Evolutionary conservation across 148 eudicot species (phyloP).

Genomic region (Salicornia ramosissima): DNA sequence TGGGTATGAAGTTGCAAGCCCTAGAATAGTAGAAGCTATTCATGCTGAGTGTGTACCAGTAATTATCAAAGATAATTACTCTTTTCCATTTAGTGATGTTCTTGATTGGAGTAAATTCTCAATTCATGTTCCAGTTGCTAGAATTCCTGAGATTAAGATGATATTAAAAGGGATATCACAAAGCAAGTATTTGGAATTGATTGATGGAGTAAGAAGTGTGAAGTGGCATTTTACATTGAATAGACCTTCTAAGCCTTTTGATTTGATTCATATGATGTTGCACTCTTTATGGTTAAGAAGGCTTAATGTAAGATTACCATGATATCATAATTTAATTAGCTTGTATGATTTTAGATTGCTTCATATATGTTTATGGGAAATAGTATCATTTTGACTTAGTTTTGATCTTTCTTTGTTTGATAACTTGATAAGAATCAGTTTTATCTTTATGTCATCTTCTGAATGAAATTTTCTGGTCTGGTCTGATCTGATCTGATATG

Average conservation of each 20-base stretch:
- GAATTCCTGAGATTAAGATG: slow-evolving; percentile 42
- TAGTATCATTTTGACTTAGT: no score
- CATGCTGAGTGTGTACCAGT: slow-evolving; percentile 56
- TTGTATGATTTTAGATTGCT: no score
- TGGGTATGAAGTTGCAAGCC: slow-evolving; percentile 62
- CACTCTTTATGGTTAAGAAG: slow-evolving; percentile 58
- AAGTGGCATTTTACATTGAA: slow-evolving; percentile 42
- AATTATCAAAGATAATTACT: slow-evolving; percentile 44
- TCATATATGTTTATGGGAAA: no score
- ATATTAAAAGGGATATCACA: slow-evolving; percentile 31
- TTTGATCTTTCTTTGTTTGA: no score
- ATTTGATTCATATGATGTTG: slow-evolving; percentile 47
- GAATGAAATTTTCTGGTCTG: no score
- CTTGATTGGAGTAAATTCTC: slow-evolving; percentile 50
- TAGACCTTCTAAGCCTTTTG: slow-evolving; percentile 39
- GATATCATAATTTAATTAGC: no score
- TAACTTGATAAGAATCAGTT: no score
- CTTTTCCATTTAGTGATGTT: slow-evolving; percentile 49
- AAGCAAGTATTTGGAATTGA: slow-evolving; percentile 29
- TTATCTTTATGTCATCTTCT: no score
- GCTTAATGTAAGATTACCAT: slow-evolving; percentile 23
- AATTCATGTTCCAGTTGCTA: slow-evolving; percentile 26
- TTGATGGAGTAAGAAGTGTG: slow-evolving; percentile 31
- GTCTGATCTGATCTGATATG: no score
- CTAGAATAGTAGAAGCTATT: slow-evolving; percentile 52